phyloP scores from a whole-genome alignment of 495 filamentous ascomycete species.

The Beverwykella pulmonaria region DNA sequence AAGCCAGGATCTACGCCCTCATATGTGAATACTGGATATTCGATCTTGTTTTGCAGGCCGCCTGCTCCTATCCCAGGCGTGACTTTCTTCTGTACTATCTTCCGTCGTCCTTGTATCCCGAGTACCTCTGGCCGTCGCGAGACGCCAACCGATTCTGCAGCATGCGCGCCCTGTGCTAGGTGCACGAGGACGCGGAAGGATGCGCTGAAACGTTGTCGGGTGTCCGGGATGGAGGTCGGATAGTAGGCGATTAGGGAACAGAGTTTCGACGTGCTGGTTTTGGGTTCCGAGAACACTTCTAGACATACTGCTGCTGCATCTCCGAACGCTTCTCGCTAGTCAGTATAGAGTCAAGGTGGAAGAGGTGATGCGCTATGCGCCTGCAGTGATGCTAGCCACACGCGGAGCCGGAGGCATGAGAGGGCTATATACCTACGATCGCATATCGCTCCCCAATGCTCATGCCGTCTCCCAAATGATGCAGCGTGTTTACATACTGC shows the following conservation, averaged over 20 bases:
- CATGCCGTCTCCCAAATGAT: constrained; percentile 42
- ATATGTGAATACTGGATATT: constrained; percentile 51
- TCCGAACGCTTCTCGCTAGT: constrained; percentile 40
- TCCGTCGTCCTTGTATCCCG: constrained; percentile 65
- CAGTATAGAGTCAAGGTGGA: not conserved
- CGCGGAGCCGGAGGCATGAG: not conserved
- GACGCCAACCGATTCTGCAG: constrained; percentile 40
- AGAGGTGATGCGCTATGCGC: not conserved
- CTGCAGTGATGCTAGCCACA: not conserved
- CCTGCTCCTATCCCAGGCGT: constrained; percentile 60
- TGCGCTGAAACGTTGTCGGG: constrained; percentile 47
- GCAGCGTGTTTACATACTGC: constrained; percentile 56
- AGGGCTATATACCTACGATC: constrained; percentile 45
- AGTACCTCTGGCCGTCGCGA: constrained; percentile 54
- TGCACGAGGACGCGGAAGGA: constrained; percentile 53
- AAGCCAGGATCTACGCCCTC: constrained; percentile 49
- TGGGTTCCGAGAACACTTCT: constrained; percentile 41
- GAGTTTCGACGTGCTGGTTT: constrained; percentile 47
- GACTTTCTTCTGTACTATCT: constrained; percentile 52
- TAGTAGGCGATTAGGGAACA: constrained; percentile 55
- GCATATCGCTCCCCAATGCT: constrained; percentile 46
- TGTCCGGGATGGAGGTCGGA: constrained; percentile 51
- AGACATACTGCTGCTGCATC: constrained; percentile 47
- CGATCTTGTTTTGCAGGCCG: constrained; percentile 48
- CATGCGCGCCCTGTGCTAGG: constrained; percentile 41